These are phyloP conservation scores for Botryotinia convoluta DNA, from an alignment of 2,329 filamentous ascomycete species.

Conservation along the genomic window DNA sequence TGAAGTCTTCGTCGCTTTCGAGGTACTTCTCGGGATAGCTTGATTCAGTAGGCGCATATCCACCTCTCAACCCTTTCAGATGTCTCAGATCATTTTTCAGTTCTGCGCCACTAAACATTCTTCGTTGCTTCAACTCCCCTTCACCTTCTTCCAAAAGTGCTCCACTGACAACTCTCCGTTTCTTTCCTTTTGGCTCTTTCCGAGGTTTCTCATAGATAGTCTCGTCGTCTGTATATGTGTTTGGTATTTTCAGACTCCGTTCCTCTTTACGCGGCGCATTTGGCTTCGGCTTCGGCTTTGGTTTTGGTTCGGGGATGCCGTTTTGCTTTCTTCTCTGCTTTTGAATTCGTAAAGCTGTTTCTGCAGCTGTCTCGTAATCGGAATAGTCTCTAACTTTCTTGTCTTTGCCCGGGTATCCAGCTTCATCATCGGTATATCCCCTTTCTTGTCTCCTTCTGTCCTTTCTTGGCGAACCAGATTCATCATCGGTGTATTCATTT, in stretches of 20 bases:
- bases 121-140: slow-evolving; percentile 50
- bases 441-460: slow-evolving; percentile 6
- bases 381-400: background rate
- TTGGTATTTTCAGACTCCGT: slow-evolving; percentile 3
- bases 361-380: slow-evolving; percentile 7
- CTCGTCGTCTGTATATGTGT: slow-evolving; percentile 29
- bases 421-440: slow-evolving; percentile 14
- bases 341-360: slow-evolving; percentile 4
- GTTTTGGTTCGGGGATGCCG: background rate
- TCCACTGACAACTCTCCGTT: slow-evolving; percentile 65
- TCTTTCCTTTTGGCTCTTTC: slow-evolving; percentile 38
- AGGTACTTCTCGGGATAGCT: slow-evolving; percentile 7
- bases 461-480: background rate
- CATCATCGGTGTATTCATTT: slow-evolving; percentile 15
- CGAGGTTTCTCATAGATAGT: slow-evolving; percentile 24
- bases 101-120: slow-evolving; percentile 33
- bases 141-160: slow-evolving; percentile 67
- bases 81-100: slow-evolving; percentile 44
- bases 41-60: slow-evolving; percentile 17
- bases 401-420: background rate
- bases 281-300: background rate
- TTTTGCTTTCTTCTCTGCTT: slow-evolving; percentile 9
- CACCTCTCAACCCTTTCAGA: slow-evolving; percentile 43
- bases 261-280: slow-evolving; percentile 15
- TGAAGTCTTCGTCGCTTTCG: slow-evolving; percentile 19